phyloP scores from a whole-genome alignment of 2,329 filamentous ascomycete genomes.

The Penicillium vulpinum region DNA sequence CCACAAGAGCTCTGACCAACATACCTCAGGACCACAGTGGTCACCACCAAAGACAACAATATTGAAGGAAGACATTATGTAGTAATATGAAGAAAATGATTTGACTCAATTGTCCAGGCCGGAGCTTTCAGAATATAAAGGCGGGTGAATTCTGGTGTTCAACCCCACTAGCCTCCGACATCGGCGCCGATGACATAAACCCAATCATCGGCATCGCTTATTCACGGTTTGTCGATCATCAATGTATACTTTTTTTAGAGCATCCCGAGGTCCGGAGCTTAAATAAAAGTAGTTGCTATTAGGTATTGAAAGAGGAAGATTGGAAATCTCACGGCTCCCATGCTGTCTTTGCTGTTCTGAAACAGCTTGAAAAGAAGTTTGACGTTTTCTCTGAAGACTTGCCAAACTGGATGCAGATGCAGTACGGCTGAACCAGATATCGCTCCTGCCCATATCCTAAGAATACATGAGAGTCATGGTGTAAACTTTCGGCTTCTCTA shows the following conservation, averaged over 20 bases:
- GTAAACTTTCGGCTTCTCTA: not conserved
- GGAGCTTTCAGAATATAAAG: slow-evolving; percentile 20
- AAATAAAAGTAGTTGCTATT: too few relatives aligned
- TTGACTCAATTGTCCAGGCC: slow-evolving; percentile 18
- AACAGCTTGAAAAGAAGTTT: too few relatives aligned
- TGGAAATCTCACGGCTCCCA: too few relatives aligned
- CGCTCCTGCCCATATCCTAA: too few relatives aligned
- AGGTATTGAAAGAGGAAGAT: too few relatives aligned
- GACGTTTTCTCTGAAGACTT: too few relatives aligned
- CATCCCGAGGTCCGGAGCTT: too few relatives aligned
- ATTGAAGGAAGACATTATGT: slow-evolving; percentile 67
- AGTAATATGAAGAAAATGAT: slow-evolving; percentile 1
- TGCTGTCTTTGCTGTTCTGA: too few relatives aligned
- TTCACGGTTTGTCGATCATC: not conserved
- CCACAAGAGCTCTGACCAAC: slow-evolving; percentile 25
- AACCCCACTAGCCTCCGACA: slow-evolving; percentile 29
- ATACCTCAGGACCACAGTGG: slow-evolving; percentile 82
- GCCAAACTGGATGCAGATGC: too few relatives aligned
- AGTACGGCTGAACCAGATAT: too few relatives aligned
- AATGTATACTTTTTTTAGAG: not conserved
- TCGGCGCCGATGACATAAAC: slow-evolving; percentile 21
- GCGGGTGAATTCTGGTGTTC: slow-evolving; percentile 20
- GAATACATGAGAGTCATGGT: too few relatives aligned
- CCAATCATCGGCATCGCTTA: slow-evolving; percentile 11
- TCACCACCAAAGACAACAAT: slow-evolving; percentile 82